These are phyloP conservation scores for Penicillium paradoxum DNA, from an alignment of 495 filamentous ascomycete genomes.

Conservation along the genomic window DNA sequence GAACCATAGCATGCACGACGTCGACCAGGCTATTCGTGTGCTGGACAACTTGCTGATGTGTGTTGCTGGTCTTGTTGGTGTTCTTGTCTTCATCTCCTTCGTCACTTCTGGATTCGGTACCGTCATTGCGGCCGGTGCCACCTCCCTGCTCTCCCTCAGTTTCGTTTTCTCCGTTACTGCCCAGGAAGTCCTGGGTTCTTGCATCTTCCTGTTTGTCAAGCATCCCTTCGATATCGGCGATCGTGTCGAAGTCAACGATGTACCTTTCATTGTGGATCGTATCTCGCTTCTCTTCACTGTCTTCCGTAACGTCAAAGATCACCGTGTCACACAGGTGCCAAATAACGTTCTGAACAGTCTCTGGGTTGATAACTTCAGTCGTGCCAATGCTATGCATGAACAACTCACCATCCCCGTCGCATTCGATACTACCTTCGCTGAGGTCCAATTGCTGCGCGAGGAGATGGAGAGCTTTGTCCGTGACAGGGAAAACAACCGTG, in stretches of 20 bases:
- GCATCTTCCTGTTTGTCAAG: slow-evolving; percentile 98
- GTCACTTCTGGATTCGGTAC: slow-evolving; percentile 78
- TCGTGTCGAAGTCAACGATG: slow-evolving; percentile 71
- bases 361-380: slow-evolving; percentile 90
- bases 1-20: slow-evolving; percentile 89
- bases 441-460: slow-evolving; percentile 72
- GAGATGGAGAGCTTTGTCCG: slow-evolving; percentile 82
- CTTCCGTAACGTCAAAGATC: slow-evolving; percentile 75
- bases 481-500: slow-evolving; percentile 80
- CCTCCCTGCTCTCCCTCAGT: slow-evolving; percentile 86
- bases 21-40: slow-evolving; percentile 88
- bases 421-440: slow-evolving; percentile 82
- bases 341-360: slow-evolving; percentile 86
- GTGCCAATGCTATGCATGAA: slow-evolving; percentile 89
- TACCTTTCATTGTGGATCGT: slow-evolving; percentile 79
- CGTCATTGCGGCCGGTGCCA: slow-evolving; percentile 89
- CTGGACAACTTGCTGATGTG: slow-evolving; percentile 78
- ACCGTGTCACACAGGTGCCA: slow-evolving; percentile 82
- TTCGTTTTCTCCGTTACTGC: slow-evolving; percentile 90
- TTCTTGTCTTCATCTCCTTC: slow-evolving; percentile 89
- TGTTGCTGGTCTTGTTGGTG: slow-evolving; percentile 70
- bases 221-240: slow-evolving; percentile 92
- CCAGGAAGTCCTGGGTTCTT: slow-evolving; percentile 91
- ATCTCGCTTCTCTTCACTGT: slow-evolving; percentile 94
- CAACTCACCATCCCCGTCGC: slow-evolving; percentile 69